Evolutionary conservation across 148 eudicot genomes (phyloP).

Genomic region (Amaranthus cruentus): DNA sequence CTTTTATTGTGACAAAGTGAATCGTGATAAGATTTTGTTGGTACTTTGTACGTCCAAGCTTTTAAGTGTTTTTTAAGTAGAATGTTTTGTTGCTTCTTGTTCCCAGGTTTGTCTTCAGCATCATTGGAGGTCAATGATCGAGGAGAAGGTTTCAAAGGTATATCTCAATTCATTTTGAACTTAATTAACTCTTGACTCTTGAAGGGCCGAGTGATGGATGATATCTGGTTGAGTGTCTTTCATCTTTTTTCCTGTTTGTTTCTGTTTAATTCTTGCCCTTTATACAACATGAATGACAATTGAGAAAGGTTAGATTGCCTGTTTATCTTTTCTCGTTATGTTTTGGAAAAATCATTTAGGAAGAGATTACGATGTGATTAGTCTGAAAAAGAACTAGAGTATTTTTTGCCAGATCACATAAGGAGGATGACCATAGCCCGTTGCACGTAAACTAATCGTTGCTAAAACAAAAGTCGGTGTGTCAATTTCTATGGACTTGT

Average conservation of each 20-base stretch:
- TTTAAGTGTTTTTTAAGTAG: not conserved
- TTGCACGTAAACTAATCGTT: too few species aligned
- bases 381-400: not conserved
- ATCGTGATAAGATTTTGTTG: constrained; percentile 2
- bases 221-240: not conserved
- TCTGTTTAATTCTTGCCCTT: not conserved
- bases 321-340: not conserved
- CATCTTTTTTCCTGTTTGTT: not conserved
- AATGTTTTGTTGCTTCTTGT: constrained; percentile 2
- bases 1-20: not conserved
- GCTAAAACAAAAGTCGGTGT: too few species aligned
- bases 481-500: too few species aligned
- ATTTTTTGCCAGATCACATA: not conserved
- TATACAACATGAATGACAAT: not conserved
- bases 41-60: not conserved
- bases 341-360: not conserved
- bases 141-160: constrained; percentile 57
- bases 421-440: not conserved
- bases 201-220: not conserved
- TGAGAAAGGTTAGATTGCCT: not conserved
- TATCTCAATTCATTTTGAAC: constrained; percentile 9
- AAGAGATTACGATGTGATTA: too few species aligned
- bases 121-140: constrained; percentile 75
- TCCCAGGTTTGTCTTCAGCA: constrained; percentile 85
- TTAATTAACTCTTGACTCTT: not conserved